These are phyloP conservation scores for Picea sitchensis DNA, from an alignment of 75 land plant genomes.

Conservation along the genomic window DNA sequence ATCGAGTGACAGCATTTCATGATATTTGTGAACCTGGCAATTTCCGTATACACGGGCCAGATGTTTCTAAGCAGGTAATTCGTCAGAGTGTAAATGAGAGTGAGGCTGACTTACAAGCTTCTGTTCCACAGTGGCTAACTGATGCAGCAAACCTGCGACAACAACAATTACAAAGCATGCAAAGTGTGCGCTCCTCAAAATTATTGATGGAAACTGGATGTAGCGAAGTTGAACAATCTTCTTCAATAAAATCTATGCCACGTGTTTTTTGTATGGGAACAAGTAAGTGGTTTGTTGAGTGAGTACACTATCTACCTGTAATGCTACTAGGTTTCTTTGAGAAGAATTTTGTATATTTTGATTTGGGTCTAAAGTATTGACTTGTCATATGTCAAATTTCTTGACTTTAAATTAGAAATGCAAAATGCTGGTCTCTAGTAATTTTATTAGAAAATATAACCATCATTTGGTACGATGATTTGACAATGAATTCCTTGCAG, in stretches of 20 bases:
- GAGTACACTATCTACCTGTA: not conserved
- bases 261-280: conserved; percentile 47
- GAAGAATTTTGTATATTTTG: not conserved
- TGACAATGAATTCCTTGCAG: not conserved
- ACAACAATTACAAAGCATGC: conserved; percentile 10
- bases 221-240: conserved; percentile 2
- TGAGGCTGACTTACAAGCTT: conserved; percentile 21
- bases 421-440: not conserved
- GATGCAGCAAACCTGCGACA: conserved; percentile 16
- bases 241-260: conserved; percentile 10
- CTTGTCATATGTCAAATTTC: not conserved
- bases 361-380: not conserved
- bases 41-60: conserved; percentile 13
- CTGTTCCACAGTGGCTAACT: conserved; percentile 23
- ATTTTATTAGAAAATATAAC: not conserved
- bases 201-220: not conserved
- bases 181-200: not conserved
- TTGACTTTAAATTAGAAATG: not conserved
- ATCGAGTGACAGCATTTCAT: conserved; percentile 10
- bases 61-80: conserved; percentile 12
- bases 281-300: conserved; percentile 21
- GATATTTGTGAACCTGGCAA: conserved; percentile 18
- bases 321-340: not conserved
- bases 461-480: not conserved
- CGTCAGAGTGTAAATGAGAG: conserved; percentile 11